These are phyloP conservation scores for Backusella westeae DNA, from an alignment of 192 early-diverging fungal species.

Conservation along the genomic window DNA sequence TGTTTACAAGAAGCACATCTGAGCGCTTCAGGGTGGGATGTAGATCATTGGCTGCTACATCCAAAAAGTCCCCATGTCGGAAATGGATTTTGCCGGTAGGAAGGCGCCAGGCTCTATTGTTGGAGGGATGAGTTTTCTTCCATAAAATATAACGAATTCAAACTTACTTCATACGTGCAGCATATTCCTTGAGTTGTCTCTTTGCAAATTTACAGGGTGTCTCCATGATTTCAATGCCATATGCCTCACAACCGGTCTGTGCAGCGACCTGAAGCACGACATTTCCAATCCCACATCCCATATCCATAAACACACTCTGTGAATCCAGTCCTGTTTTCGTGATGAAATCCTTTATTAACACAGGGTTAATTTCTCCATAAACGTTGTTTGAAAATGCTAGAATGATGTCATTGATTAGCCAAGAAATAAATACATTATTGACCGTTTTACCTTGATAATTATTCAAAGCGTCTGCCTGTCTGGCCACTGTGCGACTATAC, in stretches of 20 bases:
- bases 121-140: not conserved
- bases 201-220: constrained; percentile 78
- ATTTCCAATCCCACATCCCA: constrained; percentile 95
- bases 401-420: not conserved
- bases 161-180: constrained; percentile 67
- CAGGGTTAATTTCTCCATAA: constrained; percentile 92
- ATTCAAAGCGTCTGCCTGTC: constrained; percentile 67
- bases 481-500: constrained; percentile 85
- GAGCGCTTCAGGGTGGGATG: constrained; percentile 70
- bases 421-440: constrained; percentile 12
- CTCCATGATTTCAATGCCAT: constrained; percentile 92
- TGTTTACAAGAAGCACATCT: constrained; percentile 95
- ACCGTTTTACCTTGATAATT: constrained; percentile 57
- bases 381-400: constrained; percentile 90
- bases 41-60: constrained; percentile 52
- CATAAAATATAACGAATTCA: not conserved
- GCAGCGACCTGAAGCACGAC: constrained; percentile 95
- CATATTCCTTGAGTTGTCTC: constrained; percentile 82
- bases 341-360: constrained; percentile 84
- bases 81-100: constrained; percentile 62
- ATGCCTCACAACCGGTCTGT: constrained; percentile 75
- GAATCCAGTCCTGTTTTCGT: constrained; percentile 59
- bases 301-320: constrained; percentile 83
- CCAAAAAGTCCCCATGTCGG: constrained; percentile 85
- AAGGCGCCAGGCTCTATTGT: constrained; percentile 53